Evolutionary conservation across 2,329 filamentous ascomycete species (phyloP), one percentile per base, ranked within the genome.

Genomic region (Exophiala sp.): DNA sequence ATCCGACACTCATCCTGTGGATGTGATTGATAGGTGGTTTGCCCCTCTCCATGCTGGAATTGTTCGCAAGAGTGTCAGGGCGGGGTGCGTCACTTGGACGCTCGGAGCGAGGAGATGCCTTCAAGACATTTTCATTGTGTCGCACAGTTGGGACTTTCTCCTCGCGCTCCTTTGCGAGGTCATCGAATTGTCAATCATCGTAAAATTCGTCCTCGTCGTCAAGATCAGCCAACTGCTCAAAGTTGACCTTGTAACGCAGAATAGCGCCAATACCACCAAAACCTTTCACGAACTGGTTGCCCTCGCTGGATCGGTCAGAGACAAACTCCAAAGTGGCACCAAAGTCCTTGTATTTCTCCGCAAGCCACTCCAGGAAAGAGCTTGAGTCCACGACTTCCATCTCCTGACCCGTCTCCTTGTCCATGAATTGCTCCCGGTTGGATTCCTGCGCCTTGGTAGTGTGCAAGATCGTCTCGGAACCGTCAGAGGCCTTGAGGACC

Each of bases 231-330:
- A 99, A 83, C 76, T 99, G 95, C 78, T 99, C 95, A 78, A 99
- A 99, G 81, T 99, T 99, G 81, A 99, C 90, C 81, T 96, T 96
- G 85, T 99, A 99, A 66, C 94, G 91, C 71, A 99, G 85, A 68
- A 99, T 87, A 62, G 92, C 92, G 64, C 94, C 94, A 66, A 99
- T 96, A 69, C 94, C 94, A 86, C 94, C 94, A 70, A 99, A 99
- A 61, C 94, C 94, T 80, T 96, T 97, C 68, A 99, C 94, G 76
- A 99, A 99, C 79, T 99, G 94, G 77, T 99, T 99, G 71, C 94
- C 94, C 77, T 99, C 94, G 58, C 89, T 95, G 57, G 92, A 97
- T 63, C 91, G 87, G 72, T 99, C 95, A 45, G 94, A 96, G 62
- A 99, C 94, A 65, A 99, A 99, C 73, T 99, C 94, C 40, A 99